Conservation (phyloP, 148 eudicot genomes). For the Rhododendron mucronatum region DNA sequence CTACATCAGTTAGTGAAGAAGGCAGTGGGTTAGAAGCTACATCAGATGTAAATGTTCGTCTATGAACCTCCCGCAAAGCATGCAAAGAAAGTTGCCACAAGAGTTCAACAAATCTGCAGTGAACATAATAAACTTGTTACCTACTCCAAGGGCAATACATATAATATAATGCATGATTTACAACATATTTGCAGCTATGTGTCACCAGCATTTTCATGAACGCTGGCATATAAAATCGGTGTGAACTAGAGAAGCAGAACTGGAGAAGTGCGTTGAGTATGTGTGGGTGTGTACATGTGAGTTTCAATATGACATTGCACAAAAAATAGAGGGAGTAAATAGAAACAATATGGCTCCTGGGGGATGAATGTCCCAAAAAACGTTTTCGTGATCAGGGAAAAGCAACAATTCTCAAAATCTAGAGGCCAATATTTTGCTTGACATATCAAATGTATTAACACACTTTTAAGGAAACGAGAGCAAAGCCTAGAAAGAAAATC, state of each 20-base stretch:
- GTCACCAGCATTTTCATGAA: neutral
- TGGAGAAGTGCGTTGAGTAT: neutral
- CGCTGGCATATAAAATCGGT: neutral
- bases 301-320: neutral
- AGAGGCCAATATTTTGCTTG: neutral
- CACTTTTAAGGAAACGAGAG: neutral
- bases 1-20: slow-evolving; percentile 91
- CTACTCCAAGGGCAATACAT: neutral
- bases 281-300: neutral
- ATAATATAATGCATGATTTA: neutral
- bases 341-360: neutral
- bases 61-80: slow-evolving; percentile 95
- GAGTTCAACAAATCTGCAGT: slow-evolving; percentile 92
- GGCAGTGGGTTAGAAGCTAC: slow-evolving; percentile 91
- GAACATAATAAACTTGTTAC: neutral
- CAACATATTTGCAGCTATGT: neutral
- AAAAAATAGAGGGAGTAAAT: neutral
- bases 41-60: slow-evolving; percentile 86
- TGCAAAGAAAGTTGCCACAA: slow-evolving; percentile 99
- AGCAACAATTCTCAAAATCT: neutral
- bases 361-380: neutral
- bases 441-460: neutral
- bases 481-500: neutral
- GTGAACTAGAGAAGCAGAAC: neutral
- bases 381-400: neutral